Evolutionary conservation across 805 yeast genomes (phyloP).

Genomic region (Candida arabinofermentans): DNA sequence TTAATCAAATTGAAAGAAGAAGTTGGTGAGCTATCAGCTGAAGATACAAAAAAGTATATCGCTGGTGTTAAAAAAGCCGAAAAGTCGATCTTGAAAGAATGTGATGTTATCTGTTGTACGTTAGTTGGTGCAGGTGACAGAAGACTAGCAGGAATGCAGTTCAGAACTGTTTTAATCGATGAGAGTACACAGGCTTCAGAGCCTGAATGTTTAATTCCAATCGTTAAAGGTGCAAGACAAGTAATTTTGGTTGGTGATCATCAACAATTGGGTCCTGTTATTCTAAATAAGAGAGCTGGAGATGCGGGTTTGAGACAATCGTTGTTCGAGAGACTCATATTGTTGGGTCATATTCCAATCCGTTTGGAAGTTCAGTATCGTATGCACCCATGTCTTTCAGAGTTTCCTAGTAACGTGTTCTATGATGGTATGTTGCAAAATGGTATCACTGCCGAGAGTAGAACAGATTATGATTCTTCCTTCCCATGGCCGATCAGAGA

Average conservation of each 20-base stretch:
- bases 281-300: constrained; percentile 73
- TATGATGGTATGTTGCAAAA: constrained; percentile 91
- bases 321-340: constrained; percentile 78
- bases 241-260: constrained; percentile 90
- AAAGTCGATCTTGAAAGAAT: constrained; percentile 41
- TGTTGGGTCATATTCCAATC: constrained; percentile 79
- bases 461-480: constrained; percentile 48
- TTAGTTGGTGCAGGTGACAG: constrained; percentile 89
- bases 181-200: constrained; percentile 94
- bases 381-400: constrained; percentile 87
- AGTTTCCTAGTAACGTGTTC: constrained; percentile 86
- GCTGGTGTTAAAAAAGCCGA: constrained; percentile 46
- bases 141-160: constrained; percentile 51
- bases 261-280: constrained; percentile 92
- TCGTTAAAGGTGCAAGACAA: constrained; percentile 85
- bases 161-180: constrained; percentile 81
- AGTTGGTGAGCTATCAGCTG: constrained; percentile 60
- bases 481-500: constrained; percentile 92
- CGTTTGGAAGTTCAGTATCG: constrained; percentile 90
- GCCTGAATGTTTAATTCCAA: constrained; percentile 86
- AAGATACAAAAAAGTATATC: constrained; percentile 46
- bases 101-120: constrained; percentile 84
- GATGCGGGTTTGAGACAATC: constrained; percentile 87
- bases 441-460: constrained; percentile 78
- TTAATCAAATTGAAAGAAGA: constrained; percentile 56